Conservation (phyloP, 2,329 filamentous ascomycete species). For the Monilinia laxa region DNA sequence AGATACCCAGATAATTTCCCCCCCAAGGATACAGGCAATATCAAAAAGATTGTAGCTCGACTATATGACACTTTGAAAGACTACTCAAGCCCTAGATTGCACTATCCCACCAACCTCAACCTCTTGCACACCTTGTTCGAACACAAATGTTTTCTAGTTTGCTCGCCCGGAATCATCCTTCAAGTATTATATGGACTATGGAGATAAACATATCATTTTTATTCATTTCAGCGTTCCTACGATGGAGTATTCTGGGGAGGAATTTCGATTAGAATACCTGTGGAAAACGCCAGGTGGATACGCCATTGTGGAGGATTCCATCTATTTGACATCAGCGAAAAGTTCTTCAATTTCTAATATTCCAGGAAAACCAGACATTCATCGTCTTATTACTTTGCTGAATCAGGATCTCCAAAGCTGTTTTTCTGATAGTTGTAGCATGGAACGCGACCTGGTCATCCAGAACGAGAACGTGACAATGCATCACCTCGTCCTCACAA, state of each 20-base stretch:
- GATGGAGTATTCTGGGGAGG: too few species aligned
- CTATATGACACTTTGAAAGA: neutral
- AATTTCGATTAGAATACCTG: neutral
- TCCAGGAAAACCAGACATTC: neutral
- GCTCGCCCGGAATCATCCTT: neutral
- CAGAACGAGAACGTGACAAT: neutral
- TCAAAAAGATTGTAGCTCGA: neutral
- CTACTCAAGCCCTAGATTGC: too few species aligned
- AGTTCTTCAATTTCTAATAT: too few species aligned
- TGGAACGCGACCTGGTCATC: neutral
- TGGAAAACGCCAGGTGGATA: neutral
- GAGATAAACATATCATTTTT: neutral
- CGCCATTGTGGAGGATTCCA: neutral
- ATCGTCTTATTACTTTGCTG: neutral
- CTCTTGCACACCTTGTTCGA: too few species aligned
- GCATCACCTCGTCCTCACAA: too few species aligned
- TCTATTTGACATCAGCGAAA: neutral
- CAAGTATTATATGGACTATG: neutral
- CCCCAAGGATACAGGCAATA: neutral
- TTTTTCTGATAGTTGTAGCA: neutral
- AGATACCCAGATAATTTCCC: neutral
- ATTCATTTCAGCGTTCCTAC: accelerated
- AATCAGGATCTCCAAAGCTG: neutral
- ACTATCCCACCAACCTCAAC: too few species aligned
- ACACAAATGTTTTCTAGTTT: neutral